Base-by-base conservation (phyloP, 345 rosid species). In the Lepidium africanum region DNA sequence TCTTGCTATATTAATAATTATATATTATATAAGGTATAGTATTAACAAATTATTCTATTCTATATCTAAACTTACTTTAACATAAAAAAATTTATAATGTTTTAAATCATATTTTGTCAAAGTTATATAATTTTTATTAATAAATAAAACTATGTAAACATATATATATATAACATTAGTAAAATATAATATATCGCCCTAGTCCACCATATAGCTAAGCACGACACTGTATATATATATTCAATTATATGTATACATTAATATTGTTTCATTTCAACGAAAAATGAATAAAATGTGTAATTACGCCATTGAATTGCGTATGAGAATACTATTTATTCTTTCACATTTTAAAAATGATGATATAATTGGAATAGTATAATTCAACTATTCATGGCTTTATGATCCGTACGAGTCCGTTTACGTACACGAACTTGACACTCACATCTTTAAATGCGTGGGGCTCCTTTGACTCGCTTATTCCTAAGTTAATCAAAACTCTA, bases 391-490 rank as follows among this genome's bases (percentile, higher is more conserved):
- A 72, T 57, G 7, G 65, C 25, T 72, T 9, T 10, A 49, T 19
- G 67, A 40, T 37, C 77, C 77, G 77, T 74, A 73, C 72, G 36
- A 42, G 40, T 40, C 62, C 42, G 23, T 42, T 25, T 59, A 58
- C 54, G 68, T 59, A 59, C 55, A 59, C 63, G 27, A 67, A 66
- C 67, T 67, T 59, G 67, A 37, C 62, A 43, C 62, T 59, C 7
- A n/a, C 12, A n/a, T 32, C 61, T 49, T 10, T 49, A 10, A 59
- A 16, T 41, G 40, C 7, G 17, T 43, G 39, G 69, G 69, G 11
- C 27, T 59, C 69, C 33, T 39, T 63, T 51, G 30, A 33, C 60
- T 50, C 54, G 54, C 38, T 2, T 15, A 6, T 40, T 13, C 17
- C 43, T 51, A 32, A 59, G 11, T 45, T 47, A 48, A 6, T 9